Percentiles rank a stretch among this genome's conserved stretches.
These are phyloP conservation scores for Willaertia magna DNA, from an alignment of 208 protist genomes.

Conservation along the genomic window DNA sequence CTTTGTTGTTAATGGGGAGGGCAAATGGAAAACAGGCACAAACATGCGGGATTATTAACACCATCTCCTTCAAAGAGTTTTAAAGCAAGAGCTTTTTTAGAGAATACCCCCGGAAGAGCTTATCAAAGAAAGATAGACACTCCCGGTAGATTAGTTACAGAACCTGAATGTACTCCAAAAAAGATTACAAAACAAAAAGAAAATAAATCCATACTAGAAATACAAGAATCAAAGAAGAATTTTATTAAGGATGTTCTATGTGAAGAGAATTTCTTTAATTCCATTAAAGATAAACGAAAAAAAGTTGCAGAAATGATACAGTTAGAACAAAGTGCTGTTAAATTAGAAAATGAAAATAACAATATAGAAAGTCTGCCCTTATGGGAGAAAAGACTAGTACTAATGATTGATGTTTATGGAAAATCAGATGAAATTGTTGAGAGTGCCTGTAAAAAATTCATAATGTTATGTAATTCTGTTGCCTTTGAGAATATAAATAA, in stretches of 20 bases:
- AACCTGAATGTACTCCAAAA: not conserved
- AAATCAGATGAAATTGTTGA: not conserved
- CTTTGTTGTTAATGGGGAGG: too few relatives aligned
- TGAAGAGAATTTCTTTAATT: not conserved
- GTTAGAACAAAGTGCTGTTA: not conserved
- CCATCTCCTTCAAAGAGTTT: not conserved
- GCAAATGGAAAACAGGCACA: too few relatives aligned
- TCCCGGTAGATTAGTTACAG: not conserved
- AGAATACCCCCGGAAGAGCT: not conserved
- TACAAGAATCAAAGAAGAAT: not conserved
- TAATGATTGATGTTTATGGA: not conserved
- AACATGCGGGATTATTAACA: not conserved
- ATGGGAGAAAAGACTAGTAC: not conserved
- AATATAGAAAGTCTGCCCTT: not conserved
- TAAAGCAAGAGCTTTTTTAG: not conserved
- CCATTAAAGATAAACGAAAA: not conserved
- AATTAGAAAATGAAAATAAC: not conserved
- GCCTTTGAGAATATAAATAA: not conserved
- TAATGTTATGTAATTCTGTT: not conserved
- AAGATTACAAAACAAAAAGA: not conserved
- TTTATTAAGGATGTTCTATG: not conserved
- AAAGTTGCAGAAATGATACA: not conserved
- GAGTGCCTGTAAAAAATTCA: not conserved
- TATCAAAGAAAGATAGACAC: not conserved
- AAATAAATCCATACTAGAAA: not conserved